Percentiles rank a stretch among this genome's conserved stretches.
These are phyloP conservation scores for Boletus subcaerulescens DNA, from an alignment of 768 basidiomycete species.

Conservation along the genomic window DNA sequence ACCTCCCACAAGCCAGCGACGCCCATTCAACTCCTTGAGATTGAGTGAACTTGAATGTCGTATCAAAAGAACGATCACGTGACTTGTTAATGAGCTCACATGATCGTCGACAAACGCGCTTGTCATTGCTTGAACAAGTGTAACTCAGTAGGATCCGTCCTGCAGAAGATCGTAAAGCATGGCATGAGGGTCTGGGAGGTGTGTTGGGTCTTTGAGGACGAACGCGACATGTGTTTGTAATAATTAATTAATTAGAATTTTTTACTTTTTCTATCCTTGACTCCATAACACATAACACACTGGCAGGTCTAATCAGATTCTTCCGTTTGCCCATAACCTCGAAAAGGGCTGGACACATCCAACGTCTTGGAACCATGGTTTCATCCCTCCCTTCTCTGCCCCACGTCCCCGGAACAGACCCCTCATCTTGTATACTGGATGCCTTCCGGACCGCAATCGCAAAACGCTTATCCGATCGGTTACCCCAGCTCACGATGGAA, in stretches of 20 bases:
- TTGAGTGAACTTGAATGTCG: neutral
- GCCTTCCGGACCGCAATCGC: slow-evolving; percentile 82
- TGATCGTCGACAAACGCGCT: neutral
- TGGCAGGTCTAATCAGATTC: neutral
- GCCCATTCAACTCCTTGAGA: slow-evolving; percentile 34
- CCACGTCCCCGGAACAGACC: slow-evolving; percentile 49
- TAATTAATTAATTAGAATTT: too few species aligned
- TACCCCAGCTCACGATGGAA: slow-evolving; percentile 64
- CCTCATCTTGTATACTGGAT: slow-evolving; percentile 66
- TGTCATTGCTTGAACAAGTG: too few species aligned
- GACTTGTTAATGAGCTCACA: slow-evolving; percentile 3
- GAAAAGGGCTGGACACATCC: neutral
- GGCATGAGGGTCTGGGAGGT: too few species aligned
- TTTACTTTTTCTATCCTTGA: too few species aligned
- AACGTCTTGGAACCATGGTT: slow-evolving; percentile 24
- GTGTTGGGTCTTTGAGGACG: too few species aligned
- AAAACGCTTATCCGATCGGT: slow-evolving; percentile 59
- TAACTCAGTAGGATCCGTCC: too few species aligned
- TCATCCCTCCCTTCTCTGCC: slow-evolving; percentile 40
- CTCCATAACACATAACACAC: too few species aligned
- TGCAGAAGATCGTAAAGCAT: too few species aligned
- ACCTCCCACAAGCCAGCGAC: slow-evolving; percentile 54
- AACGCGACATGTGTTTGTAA: too few species aligned
- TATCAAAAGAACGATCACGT: neutral
- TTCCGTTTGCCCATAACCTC: neutral